Evolutionary conservation across 306 rosid species (phyloP).

Genomic region (Rosa chinensis): DNA sequence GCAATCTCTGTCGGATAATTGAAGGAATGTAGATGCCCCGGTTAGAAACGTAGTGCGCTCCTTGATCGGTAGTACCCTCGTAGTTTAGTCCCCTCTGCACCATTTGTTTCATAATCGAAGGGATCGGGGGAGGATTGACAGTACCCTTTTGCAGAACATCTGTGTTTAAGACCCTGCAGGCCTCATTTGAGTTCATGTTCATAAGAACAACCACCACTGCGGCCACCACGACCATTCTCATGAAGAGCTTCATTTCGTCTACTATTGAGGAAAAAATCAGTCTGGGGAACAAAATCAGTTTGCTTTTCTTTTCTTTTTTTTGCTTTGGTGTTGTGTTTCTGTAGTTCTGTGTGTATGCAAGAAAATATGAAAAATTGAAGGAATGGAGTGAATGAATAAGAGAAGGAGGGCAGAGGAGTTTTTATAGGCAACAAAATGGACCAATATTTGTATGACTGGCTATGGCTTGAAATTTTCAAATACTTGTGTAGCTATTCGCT

Average conservation of each 20-base stretch:
- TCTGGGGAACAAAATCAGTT: neutral
- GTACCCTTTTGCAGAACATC: neutral
- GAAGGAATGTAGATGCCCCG: constrained; percentile 5
- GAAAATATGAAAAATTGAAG: neutral
- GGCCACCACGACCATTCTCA: neutral
- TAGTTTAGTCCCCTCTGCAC: neutral
- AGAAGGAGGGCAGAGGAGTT: neutral
- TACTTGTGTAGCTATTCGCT: neutral
- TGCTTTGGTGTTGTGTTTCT: neutral
- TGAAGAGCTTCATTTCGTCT: constrained; percentile 1
- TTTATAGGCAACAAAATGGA: constrained; percentile 14
- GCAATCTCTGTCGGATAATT: constrained; percentile 6
- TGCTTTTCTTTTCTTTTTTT: neutral
- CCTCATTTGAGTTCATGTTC: constrained; percentile 7
- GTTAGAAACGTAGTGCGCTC: neutral
- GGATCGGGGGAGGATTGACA: neutral
- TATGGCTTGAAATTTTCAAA: constrained; percentile 3
- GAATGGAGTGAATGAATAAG: constrained; percentile 1
- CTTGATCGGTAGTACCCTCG: neutral
- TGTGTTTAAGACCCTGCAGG: constrained; percentile 9
- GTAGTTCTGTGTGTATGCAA: neutral
- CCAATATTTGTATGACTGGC: neutral
- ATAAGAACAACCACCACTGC: constrained; percentile 12
- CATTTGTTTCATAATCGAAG: neutral
- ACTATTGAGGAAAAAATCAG: neutral